Evolutionary conservation across 306 rosid species (phyloP), one percentile per base, ranked within the genome.

Genomic region (Trifolium pratense): DNA sequence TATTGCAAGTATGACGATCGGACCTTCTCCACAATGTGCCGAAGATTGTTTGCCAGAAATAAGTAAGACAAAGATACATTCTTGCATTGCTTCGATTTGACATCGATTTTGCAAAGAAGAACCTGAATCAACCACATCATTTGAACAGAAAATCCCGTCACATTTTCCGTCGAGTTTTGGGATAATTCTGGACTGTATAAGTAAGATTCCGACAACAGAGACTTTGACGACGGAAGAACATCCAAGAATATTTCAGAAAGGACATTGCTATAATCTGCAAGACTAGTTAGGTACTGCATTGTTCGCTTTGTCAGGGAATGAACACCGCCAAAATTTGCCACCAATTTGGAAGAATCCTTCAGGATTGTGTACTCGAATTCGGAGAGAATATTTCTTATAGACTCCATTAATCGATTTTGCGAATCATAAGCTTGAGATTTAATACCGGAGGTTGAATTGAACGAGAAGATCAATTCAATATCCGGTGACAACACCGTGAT

Each of bases 31-130:
- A 89, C 70, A 34, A 90, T 77, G 81, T 78, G 71, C 13, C 73
- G 83, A 68, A 92, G 79, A 64, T 92, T 92, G 81, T 87, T 90
- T 1, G 92, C 81, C 0, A 88, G 77, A 81, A 89, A 92, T 1
- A 92, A 72, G 66, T 87, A 86, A 9, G 91, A 81, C 5, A 81
- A 57, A 0, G 91, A 86, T 15, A 74, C 73, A 80, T 87, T 91
- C 63, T 87, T 82, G 83, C 70, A 86, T 14, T 83, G 84, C 78
- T 84, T 81, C 7, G 92, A 84, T 69, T 81, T 87, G 14, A 71
- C 61, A 70, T 92, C 92, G 20, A 92, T 89, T 76, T 89, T 90
- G 70, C 96, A 90, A 13, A 83, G 70, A 16, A 92, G 92, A 53
- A 86, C 87, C 14, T 84, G 79, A 59, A 92, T 73, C 3, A 92